These are phyloP conservation scores for Ogataea haglerorum DNA, from an alignment of 805 yeast species.

Conservation along the genomic window DNA sequence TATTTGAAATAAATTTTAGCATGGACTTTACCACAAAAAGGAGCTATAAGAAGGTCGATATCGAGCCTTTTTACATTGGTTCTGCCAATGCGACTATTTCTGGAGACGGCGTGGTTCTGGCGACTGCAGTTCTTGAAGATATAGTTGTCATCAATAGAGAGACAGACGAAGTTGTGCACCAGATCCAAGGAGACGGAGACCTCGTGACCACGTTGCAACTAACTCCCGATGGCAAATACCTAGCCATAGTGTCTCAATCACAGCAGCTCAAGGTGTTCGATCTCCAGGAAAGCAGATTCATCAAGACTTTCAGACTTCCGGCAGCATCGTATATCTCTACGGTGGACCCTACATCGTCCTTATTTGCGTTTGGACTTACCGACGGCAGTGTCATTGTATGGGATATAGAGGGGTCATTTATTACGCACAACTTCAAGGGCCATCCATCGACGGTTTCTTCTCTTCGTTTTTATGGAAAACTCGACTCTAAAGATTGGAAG, in stretches of 20 bases:
- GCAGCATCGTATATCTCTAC: constrained; percentile 82
- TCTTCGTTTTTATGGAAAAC: constrained; percentile 66
- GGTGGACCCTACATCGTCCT: constrained; percentile 75
- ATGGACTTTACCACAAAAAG: constrained; percentile 24
- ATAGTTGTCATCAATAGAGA: constrained; percentile 63
- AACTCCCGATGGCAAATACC: constrained; percentile 67
- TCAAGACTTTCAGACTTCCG: constrained; percentile 55
- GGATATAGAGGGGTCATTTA: constrained; percentile 84
- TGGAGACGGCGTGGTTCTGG: constrained; percentile 57
- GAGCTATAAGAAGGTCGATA: constrained; percentile 39
- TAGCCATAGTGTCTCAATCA: constrained; percentile 79
- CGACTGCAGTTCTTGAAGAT: constrained; percentile 78
- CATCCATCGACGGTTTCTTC: constrained; percentile 89
- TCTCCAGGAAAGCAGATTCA: constrained; percentile 37
- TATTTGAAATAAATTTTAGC: constrained; percentile 4
- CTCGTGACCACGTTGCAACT: constrained; percentile 69
- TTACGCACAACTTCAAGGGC: constrained; percentile 88
- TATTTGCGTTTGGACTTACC: constrained; percentile 91
- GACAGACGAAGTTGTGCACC: constrained; percentile 55
- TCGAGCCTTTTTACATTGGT: constrained; percentile 86
- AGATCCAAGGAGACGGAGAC: constrained; percentile 82
- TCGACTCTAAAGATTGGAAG: constrained; percentile 69
- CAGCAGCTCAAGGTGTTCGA: constrained; percentile 72
- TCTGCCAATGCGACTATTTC: constrained; percentile 73
- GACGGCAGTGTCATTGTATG: constrained; percentile 91